These are phyloP conservation scores for Hawksworthiomyces lignivorus DNA, from an alignment of 2,329 filamentous ascomycete species.

Conservation along the genomic window DNA sequence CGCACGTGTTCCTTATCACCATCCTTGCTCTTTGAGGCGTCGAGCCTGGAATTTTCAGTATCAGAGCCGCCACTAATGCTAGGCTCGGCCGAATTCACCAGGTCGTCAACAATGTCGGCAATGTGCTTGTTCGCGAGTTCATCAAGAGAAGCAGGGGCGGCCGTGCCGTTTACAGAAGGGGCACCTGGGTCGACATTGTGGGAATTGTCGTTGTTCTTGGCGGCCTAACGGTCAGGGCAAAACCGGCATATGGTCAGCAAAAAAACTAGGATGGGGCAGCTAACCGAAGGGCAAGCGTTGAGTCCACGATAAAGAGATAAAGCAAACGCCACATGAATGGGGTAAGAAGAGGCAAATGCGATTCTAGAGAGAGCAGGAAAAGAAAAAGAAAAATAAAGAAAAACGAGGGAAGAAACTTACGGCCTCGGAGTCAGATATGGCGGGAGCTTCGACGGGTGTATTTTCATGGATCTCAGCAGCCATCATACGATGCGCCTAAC, in stretches of 20 bases:
- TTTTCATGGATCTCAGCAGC: slow-evolving; percentile 52
- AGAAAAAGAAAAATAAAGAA: slow-evolving; percentile 3
- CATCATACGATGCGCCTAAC: slow-evolving; percentile 51
- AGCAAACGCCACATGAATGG: too few species aligned
- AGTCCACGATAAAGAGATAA: too few species aligned
- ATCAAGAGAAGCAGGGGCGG: slow-evolving; percentile 29
- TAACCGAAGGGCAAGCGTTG: too few species aligned
- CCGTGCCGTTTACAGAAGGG: slow-evolving; percentile 41
- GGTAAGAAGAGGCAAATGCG: too few species aligned
- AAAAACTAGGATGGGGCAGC: too few species aligned
- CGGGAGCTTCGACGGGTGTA: slow-evolving; percentile 46
- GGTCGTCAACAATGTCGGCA: slow-evolving; percentile 48
- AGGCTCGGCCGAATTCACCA: slow-evolving; percentile 54
- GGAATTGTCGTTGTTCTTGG: slow-evolving; percentile 30
- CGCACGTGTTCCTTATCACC: slow-evolving; percentile 53
- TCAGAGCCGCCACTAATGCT: slow-evolving; percentile 70
- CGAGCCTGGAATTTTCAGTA: slow-evolving; percentile 60
- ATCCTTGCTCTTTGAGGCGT: slow-evolving; percentile 46
- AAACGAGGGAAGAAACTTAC: slow-evolving; percentile 28
- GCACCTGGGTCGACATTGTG: slow-evolving; percentile 40
- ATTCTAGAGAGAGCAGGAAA: too few species aligned
- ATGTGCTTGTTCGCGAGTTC: slow-evolving; percentile 52
- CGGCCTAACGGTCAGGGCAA: slow-evolving; percentile 21
- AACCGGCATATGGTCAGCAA: slow-evolving; percentile 2
- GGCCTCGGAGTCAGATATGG: slow-evolving; percentile 36